These are phyloP conservation scores for Calocera viscosa DNA, from an alignment of 768 basidiomycete species.

Conservation along the genomic window DNA sequence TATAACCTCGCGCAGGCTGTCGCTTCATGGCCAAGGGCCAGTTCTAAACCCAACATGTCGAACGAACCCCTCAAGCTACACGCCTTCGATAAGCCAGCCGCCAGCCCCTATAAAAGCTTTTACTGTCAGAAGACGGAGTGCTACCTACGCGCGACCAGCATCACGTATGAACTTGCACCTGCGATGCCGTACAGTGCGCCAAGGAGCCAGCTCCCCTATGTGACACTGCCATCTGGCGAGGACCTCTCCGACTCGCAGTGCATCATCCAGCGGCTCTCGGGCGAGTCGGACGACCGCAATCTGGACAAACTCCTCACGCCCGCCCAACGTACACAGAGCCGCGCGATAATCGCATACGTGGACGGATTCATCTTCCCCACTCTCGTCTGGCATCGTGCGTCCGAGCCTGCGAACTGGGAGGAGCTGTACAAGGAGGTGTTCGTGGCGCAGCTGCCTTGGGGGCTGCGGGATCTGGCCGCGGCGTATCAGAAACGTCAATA, in stretches of 20 bases:
- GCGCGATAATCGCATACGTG: background rate
- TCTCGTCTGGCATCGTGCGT: background rate
- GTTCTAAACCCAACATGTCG: too few relatives aligned
- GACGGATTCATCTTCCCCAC: background rate
- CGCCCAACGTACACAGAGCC: background rate
- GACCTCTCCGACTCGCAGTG: background rate
- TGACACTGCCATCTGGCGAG: background rate
- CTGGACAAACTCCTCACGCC: background rate
- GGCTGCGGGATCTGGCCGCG: background rate
- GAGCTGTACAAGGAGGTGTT: background rate
- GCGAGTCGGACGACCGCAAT: background rate
- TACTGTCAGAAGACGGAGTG: background rate
- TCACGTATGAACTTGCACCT: background rate
- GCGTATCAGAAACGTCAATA: background rate
- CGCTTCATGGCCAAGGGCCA: too few relatives aligned
- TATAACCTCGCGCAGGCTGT: too few relatives aligned
- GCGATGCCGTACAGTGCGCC: background rate
- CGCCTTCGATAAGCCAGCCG: background rate
- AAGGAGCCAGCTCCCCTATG: background rate
- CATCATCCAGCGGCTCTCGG: background rate
- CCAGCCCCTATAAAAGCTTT: background rate
- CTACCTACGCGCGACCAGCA: background rate
- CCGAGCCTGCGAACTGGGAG: background rate
- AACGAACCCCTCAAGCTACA: background rate
- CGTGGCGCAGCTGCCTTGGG: background rate